Evolutionary conservation across 345 rosid genomes (phyloP), one percentile per base, ranked within the genome.

Genomic region (Aquilaria yunnanensis): DNA sequence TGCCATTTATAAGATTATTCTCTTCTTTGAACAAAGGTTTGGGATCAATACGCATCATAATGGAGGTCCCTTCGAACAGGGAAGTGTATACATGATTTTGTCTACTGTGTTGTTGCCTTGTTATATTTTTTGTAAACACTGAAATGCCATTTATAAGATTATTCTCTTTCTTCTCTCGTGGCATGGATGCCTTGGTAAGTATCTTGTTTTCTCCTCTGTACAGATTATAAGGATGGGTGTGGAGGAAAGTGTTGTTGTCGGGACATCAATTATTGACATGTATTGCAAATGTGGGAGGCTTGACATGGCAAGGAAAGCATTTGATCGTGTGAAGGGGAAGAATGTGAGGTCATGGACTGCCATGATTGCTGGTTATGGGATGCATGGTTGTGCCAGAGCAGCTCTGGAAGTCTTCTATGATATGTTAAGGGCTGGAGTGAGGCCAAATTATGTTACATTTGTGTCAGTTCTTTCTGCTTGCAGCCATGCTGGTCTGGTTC

Each of bases 281-380:
- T 92, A 89, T 70, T 84, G 89, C 83, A 89, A 87, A 73, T 89
- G 96, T 5, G 98, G 96, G 54, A 78, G 80, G 72, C 84, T 85
- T 55, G 85, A 83, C 65, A 75, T 68, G 23, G 92, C 96, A 1
- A 81, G 90, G 70, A 80, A 79, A 66, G 83, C 67, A 48, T 89
- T 92, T 77, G 70, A 80, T 70, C 72, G 69, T 50, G 74, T 85
- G 90, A 83, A 71, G 74, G 77, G 67, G 59, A 93, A 81, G 78
- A 93, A 85, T 74, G 91, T 85, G 57, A 88, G 72, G 80, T 79
- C 97, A 4, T 92, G 96, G 98, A 85, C 93, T 0, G 93, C 96
- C 14, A 80, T 92, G 85, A 67, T 93, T 56, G 75, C 90, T 58
- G 97, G 97, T 52, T 93, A 85, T 62, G 97, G 96, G 59, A 87